phyloP scores from a whole-genome alignment of 305 asterid genomes.

The Fraxinus dipetala region DNA sequence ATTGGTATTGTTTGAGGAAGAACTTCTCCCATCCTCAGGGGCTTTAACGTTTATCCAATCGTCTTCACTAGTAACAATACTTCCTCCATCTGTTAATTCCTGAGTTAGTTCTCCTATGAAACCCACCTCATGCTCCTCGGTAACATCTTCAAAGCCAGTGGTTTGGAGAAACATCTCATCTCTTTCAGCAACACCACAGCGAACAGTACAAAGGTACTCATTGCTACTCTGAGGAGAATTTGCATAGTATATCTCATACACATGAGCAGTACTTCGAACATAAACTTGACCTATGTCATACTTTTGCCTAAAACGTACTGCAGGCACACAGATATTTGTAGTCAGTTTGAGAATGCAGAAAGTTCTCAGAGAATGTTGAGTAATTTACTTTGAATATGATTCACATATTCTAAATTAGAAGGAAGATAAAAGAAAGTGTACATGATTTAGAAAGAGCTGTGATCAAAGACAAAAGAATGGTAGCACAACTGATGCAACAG shows the following conservation, averaged over 20 bases:
- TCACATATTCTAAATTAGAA: background rate
- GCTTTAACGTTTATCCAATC: conserved; percentile 77
- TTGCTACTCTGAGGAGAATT: conserved; percentile 37
- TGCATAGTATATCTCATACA: conserved; percentile 67
- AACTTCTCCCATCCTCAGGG: conserved; percentile 33
- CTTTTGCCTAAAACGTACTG: conserved; percentile 62
- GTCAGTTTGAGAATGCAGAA: conserved; percentile 1
- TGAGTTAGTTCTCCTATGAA: conserved; percentile 28
- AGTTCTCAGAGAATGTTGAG: conserved; percentile 7
- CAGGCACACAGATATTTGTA: conserved; percentile 23
- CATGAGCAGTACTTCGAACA: conserved; percentile 84
- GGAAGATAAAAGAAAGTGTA: background rate
- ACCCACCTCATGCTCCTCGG: conserved; percentile 29
- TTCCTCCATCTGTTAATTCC: conserved; percentile 43
- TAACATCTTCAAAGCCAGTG: conserved; percentile 35
- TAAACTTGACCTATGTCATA: conserved; percentile 65
- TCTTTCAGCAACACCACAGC: conserved; percentile 68
- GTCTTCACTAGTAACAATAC: conserved; percentile 52
- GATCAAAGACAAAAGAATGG: background rate
- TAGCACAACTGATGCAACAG: background rate
- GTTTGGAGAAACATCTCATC: conserved; percentile 54
- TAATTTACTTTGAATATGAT: background rate
- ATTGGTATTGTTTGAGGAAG: conserved; percentile 32
- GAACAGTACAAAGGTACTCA: conserved; percentile 77
- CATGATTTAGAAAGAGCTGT: background rate